Evolutionary conservation across 2,329 filamentous ascomycete species (phyloP), one percentile per base, ranked within the genome.

Genomic region (Tolypocladium endophyticum): DNA sequence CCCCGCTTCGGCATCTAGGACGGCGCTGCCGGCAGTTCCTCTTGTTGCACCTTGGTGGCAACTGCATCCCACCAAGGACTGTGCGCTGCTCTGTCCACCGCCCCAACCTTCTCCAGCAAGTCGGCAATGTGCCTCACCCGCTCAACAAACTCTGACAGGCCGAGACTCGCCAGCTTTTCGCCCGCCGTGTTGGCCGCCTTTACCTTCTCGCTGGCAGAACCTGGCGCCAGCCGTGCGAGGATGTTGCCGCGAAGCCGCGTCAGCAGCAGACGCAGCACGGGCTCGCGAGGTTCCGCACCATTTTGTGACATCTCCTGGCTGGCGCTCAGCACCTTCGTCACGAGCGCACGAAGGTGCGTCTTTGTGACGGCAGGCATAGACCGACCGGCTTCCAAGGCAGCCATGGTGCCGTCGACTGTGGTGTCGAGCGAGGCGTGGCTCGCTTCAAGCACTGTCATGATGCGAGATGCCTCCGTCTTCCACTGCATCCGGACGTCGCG

Each of bases 401-500:
- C 83, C 77, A 86, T 84, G 61, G 83, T 79, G 4, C 83, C 84
- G 39, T 87, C 80, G 35, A 85, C 77, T 4, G 79, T 80, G 18
- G 80, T 76, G 50, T 85, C 82, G 2, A 78, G 65, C 1, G 73
- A 78, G 2, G 80, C 74, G 50, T 79, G 72, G 39, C 79, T 74
- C 18, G 78, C 81, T 63, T 88, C 86, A 14, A 92, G 80, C 0
- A 90, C 82, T 1, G 82, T 75, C 76, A 88, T 84, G 64, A 92
- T 83, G n/a, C 89, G 84, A 3, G 79, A 77, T 0, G 88, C 87
- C 72, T 92, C 87, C 30, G 79, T 83, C 72, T 87, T 90, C 90
- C 90, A 94, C 25, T 87, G 85, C 16, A 83, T 82, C 53, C 90
- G 85, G 4, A 91, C 88, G 68, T 93, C 89, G 20, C 90, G 85